These are phyloP conservation scores for Parietaria judaica DNA, from an alignment of 306 rosid genomes.

Conservation along the genomic window DNA sequence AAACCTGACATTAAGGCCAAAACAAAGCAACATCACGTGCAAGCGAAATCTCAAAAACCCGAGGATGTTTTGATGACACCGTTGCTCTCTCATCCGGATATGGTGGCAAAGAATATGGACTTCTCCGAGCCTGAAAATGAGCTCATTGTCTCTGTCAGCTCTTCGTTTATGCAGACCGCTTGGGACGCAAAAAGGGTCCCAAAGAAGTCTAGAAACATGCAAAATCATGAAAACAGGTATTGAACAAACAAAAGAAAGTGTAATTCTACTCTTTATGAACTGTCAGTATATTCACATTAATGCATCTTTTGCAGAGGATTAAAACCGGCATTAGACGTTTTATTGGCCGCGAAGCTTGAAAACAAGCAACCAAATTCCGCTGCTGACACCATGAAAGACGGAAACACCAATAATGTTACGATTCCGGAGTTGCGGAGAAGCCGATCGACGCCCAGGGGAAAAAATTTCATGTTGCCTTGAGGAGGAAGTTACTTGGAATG, in stretches of 20 bases:
- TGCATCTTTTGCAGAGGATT: constrained; percentile 38
- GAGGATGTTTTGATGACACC: constrained; percentile 30
- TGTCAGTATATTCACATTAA: too few relatives aligned
- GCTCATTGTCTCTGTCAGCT: constrained; percentile 23
- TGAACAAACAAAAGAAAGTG: neutral
- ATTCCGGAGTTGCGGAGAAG: constrained; percentile 62
- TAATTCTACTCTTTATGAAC: neutral
- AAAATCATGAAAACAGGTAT: constrained; percentile 73
- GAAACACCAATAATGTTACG: constrained; percentile 32
- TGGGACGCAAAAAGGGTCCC: constrained; percentile 38
- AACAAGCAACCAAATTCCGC: constrained; percentile 43
- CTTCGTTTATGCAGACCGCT: constrained; percentile 36
- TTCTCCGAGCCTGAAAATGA: constrained; percentile 72
- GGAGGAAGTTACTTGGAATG: constrained; percentile 18
- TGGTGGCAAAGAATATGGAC: constrained; percentile 41
- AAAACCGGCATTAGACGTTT: constrained; percentile 42
- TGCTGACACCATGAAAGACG: constrained; percentile 46
- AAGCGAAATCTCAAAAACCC: constrained; percentile 43
- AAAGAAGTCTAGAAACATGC: constrained; percentile 57
- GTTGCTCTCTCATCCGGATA: constrained; percentile 35
- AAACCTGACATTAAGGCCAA: constrained; percentile 49
- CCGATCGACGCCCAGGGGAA: constrained; percentile 81
- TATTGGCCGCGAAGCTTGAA: constrained; percentile 51
- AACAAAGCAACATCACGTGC: constrained; percentile 56
- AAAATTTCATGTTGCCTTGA: constrained; percentile 50